These are phyloP conservation scores for Ampelomyces quisqualis DNA, from an alignment of 2,329 filamentous ascomycete species.

Conservation along the genomic window DNA sequence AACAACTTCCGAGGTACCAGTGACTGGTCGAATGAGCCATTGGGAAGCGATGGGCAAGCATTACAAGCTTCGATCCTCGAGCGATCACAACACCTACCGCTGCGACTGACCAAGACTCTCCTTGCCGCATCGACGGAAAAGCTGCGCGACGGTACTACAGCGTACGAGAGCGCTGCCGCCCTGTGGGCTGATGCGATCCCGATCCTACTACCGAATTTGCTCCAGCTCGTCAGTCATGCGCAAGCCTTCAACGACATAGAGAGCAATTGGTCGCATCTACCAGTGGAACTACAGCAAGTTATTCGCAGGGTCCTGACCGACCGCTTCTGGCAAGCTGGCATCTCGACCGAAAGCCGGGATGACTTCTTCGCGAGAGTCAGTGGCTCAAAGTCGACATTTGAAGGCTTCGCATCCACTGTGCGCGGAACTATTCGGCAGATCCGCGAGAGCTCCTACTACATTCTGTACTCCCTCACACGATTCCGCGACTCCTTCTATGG, in stretches of 20 bases:
- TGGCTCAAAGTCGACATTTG: conserved; percentile 83
- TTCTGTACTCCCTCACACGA: conserved; percentile 89
- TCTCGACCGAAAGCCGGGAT: conserved; percentile 91
- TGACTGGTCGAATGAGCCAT: conserved; percentile 77
- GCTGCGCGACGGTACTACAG: conserved; percentile 69
- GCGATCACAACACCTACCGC: conserved; percentile 72
- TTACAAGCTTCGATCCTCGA: conserved; percentile 78
- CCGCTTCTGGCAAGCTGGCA: conserved; percentile 97
- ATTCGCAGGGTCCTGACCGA: conserved; percentile 86
- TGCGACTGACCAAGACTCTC: conserved; percentile 87
- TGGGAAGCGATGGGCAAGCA: conserved; percentile 76
- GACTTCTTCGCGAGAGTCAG: conserved; percentile 93
- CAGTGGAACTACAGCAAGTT: conserved; percentile 71
- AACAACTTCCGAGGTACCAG: conserved; percentile 71
- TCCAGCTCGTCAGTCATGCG: conserved; percentile 84
- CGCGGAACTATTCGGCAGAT: conserved; percentile 86
- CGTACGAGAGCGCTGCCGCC: conserved; percentile 72
- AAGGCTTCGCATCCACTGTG: conserved; percentile 91
- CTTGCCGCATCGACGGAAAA: conserved; percentile 91
- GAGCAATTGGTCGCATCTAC: conserved; percentile 74
- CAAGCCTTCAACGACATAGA: conserved; percentile 86
- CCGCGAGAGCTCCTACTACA: conserved; percentile 89
- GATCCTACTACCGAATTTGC: conserved; percentile 77
- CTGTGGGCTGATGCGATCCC: conserved; percentile 87
- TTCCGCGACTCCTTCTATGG: conserved; percentile 88